Base-by-base conservation (phyloP, 345 rosid genomes). In the Aquilaria sinensis region DNA sequence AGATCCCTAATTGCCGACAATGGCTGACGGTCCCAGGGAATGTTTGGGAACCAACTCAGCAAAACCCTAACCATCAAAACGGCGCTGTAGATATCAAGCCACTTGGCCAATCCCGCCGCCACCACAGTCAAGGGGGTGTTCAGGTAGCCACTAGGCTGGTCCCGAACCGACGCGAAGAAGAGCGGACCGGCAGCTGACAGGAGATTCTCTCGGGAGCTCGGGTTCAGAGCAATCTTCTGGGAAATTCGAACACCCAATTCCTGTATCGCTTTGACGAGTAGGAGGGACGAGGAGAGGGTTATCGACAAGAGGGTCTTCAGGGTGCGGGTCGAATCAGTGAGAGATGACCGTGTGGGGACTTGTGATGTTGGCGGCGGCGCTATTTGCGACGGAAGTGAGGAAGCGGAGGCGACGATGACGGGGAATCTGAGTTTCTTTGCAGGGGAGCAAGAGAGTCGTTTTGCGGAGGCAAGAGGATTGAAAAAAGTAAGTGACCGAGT, bases 31-130 rank as follows among this genome's bases (percentile, higher is more conserved):
- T 93, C 96, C 98, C 96, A 90, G 0, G 94, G 96, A 4, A 87
- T 84, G 67, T 93, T 93, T 0, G 96, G 98, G 72, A 93, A 93
- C 98, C 96, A 93, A 69, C 97, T 87, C 12, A 90, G 89, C 74
- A 93, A 78, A 51, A 93, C 98, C 80, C 97, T 79, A 51, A 93
- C 88, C 97, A 88, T 79, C 74, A 93, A 67, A 45, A 87, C 94
- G 61, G 88, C 96, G 15, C 93, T 89, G 82, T 89, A 87, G 14
- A 89, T 85, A 55, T 92, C 96, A 0, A 89, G 84, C 97, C 97
- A 89, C 71, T 87, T 89, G 23, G 93, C 79, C 72, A 92, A 34
- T 1, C 96, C 97, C 1, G 97, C 88, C 0, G 92, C 97, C 6
- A 85, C 97, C 52, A 92, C 91, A 5, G 91, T 87, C 75, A 92